Conservation (phyloP, 345 rosid genomes). For the Barbarea vulgaris region DNA sequence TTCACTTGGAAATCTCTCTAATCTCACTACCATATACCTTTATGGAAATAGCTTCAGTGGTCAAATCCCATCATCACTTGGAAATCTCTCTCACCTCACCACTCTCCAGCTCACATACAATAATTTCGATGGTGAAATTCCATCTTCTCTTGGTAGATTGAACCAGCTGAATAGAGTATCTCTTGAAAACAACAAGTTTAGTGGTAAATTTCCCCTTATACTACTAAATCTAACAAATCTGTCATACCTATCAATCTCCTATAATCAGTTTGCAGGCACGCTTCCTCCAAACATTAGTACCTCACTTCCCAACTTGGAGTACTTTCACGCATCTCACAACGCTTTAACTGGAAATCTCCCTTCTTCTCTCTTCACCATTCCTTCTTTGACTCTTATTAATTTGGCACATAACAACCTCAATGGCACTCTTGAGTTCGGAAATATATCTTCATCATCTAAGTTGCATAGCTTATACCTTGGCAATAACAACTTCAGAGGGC, state of each 20-base stretch:
- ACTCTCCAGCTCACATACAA: neutral
- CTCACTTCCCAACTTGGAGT: too few species aligned
- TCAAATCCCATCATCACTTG: neutral
- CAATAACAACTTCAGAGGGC: conserved; percentile 33
- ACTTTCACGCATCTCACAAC: too few species aligned
- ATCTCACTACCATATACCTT: neutral
- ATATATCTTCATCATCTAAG: neutral
- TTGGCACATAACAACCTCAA: neutral
- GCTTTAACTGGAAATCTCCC: too few species aligned
- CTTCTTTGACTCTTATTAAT: neutral
- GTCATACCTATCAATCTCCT: neutral
- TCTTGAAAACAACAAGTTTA: neutral
- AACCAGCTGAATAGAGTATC: neutral
- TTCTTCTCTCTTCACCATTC: neutral
- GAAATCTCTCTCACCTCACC: neutral
- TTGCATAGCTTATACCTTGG: neutral
- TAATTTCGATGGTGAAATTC: neutral
- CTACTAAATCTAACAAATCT: conserved; percentile 6
- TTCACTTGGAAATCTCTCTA: neutral
- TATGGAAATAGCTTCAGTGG: neutral
- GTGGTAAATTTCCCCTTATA: neutral
- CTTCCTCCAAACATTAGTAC: neutral
- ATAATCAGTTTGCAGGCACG: neutral
- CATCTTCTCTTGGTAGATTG: neutral
- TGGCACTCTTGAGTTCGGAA: conserved; percentile 1